Base-by-base conservation (phyloP, 306 rosid genomes). In the Rosa rugosa region DNA sequence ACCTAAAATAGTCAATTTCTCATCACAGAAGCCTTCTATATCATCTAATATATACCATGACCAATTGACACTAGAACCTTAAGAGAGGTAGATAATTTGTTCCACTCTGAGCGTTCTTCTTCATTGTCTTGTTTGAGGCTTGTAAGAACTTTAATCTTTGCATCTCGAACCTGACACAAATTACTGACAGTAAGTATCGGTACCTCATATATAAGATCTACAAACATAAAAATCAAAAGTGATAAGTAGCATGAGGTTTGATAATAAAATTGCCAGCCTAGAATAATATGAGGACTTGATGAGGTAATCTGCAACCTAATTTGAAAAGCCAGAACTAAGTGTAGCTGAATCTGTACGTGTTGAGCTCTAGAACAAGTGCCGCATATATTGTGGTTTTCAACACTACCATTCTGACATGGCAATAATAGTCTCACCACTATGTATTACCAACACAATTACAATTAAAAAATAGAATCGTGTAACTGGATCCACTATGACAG, bases 111-210 rank as follows among this genome's bases (percentile, higher is more conserved):
- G 79, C 79, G 44, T 50, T 95, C 99, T 80, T 93, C 91, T 72
- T 86, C 88, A 16, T 49, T 86, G 69, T 90, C 98, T 81, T 83
- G 98, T 77, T 89, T 93, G 72, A 93, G 89, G 88, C 89, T 84
- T 73, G 84, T 86, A 71, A 95, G 87, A 83, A 95, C 86, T 88
- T 93, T 89, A 59, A 95, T 76, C 85, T 95, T 95, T 13, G 86
- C 92, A 83, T 93, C 98, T 76, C 97, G 94, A 57, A 95, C 94
- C 98, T 95, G 88, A 80, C 23, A 84, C 74, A 77, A 22, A 81
- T 79, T 50, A 68, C 69, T 53, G 53, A 82, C 47, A 77, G 75
- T 25, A 68, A 67, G 77, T 23, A 81, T 63, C 25, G 71, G 60
- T 60, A 60, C 75, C 9, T 34, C 64, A 23, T n/a, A 56, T 47